phyloP scores from a whole-genome alignment of 2,329 filamentous ascomycete genomes.

The Aspergillus sclerotialis region DNA sequence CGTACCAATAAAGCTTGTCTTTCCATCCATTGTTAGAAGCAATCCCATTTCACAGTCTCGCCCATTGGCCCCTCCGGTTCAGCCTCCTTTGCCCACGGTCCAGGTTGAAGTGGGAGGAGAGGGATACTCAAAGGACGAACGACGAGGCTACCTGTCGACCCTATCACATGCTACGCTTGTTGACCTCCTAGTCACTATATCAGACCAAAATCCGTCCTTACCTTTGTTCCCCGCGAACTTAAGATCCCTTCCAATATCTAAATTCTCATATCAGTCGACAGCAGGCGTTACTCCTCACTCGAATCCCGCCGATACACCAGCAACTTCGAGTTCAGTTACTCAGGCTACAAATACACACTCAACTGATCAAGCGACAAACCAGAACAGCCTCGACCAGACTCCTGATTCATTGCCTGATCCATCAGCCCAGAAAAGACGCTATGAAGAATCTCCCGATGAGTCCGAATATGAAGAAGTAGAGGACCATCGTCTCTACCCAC shows the following conservation, averaged over 20 bases:
- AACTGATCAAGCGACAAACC: not conserved
- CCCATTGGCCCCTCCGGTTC: constrained; percentile 4
- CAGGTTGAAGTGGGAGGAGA: constrained; percentile 20
- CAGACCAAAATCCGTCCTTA: constrained; percentile 56
- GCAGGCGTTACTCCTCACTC: constrained; percentile 6
- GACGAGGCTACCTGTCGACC: constrained; percentile 55
- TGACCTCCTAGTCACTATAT: constrained; percentile 56
- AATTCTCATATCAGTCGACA: constrained; percentile 13
- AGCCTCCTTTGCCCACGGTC: constrained; percentile 10
- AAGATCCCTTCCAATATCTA: constrained; percentile 15
- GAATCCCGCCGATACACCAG: constrained; percentile 4
- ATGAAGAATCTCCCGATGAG: constrained; percentile 29
- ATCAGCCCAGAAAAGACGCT: constrained; percentile 10
- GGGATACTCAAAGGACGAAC: constrained; percentile 39
- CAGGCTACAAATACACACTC: not conserved
- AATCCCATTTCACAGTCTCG: constrained; percentile 13
- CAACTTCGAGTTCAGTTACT: not conserved
- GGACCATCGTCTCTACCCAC: constrained; percentile 56
- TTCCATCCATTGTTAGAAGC: constrained; percentile 29
- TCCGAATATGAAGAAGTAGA: constrained; percentile 39
- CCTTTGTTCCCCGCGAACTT: constrained; percentile 53
- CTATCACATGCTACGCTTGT: constrained; percentile 58
- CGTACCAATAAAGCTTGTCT: constrained; percentile 39
- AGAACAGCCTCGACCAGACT: too few relatives aligned
- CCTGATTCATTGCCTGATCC: not conserved